These are phyloP conservation scores for Pyricularia sp. DNA, from an alignment of 2,329 filamentous ascomycete genomes.

Conservation along the genomic window DNA sequence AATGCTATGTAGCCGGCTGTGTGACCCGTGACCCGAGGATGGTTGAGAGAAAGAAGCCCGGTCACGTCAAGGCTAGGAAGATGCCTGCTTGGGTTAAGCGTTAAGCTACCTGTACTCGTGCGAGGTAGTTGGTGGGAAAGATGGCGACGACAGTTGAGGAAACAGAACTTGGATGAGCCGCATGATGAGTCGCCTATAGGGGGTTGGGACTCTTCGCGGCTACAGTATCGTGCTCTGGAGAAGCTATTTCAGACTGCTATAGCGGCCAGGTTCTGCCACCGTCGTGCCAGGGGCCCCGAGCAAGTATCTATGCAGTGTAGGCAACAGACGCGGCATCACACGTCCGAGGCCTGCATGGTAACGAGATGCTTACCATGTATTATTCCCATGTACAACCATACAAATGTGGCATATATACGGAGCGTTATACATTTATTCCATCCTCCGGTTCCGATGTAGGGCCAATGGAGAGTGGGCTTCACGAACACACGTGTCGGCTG, in stretches of 20 bases:
- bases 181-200: neutral
- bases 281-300: neutral
- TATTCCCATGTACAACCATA: slow-evolving; percentile 4
- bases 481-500: neutral
- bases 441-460: neutral
- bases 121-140: neutral
- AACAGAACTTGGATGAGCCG: neutral
- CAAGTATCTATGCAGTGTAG: neutral
- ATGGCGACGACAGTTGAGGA: neutral
- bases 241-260: neutral
- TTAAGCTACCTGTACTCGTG: slow-evolving; percentile 22
- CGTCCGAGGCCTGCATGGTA: neutral
- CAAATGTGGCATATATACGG: neutral
- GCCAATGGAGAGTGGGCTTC: neutral
- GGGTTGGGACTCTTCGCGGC: neutral
- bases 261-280: neutral
- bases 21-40: slow-evolving; percentile 83
- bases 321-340: neutral
- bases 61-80: slow-evolving; percentile 94
- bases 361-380: slow-evolving; percentile 2
- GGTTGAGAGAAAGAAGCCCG: slow-evolving; percentile 97
- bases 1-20: slow-evolving; percentile 62
- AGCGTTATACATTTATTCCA: neutral
- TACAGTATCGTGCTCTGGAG: neutral
- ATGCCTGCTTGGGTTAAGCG: slow-evolving; percentile 96